Base-by-base conservation (phyloP, 202 grass and related monocot genomes). In the Dendrocalamus latiflorus region DNA sequence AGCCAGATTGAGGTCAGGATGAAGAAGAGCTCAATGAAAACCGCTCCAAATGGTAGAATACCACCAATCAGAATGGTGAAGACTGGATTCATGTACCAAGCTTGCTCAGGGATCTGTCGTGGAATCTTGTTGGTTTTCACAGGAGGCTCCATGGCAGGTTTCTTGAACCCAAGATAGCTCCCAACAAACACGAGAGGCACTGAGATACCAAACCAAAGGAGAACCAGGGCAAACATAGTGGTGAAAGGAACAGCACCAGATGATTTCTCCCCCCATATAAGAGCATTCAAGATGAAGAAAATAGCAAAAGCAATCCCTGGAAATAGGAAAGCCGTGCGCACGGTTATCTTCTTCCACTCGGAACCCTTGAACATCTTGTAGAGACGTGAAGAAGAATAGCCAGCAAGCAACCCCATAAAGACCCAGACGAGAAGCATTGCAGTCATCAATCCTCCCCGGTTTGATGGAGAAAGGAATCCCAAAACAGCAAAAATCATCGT, bases 311-410 rank as follows among this genome's bases (percentile, higher is more conserved):
- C 74, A 65, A 90, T 63, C 8, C 91, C 91, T 37, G 91, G 91
- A 61, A 93, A 93, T 4, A 82, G 67, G 82, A 93, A 88, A 17
- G 91, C 91, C 0, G 88, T 93, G 68, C 44, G 76, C 43, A 93
- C 58, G 34, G 91, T 93, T 58, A 93, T 86, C 71, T 74, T 90
- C 76, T 93, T 93, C 91, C 91, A 93, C 76, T 93, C 91, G 56
- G 91, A 72, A 81, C 91, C 91, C 79, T 93, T 93, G 65, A 93
- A 93, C 91, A 90, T 86, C 86, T 93, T 93, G 79, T 93, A 93
- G 51, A 93, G 88, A 8, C 88, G 88, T 13, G 85, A 90, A 65
- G 91, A 90, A 66, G 86, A 60, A 88, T 93, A 93, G 22, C 91
- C 91, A 86, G 88, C 91, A 86, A 93, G 74, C 79, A 93, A 76